Base-by-base conservation (phyloP, 2,329 filamentous ascomycete species). In the Davidsoniella virescens region DNA sequence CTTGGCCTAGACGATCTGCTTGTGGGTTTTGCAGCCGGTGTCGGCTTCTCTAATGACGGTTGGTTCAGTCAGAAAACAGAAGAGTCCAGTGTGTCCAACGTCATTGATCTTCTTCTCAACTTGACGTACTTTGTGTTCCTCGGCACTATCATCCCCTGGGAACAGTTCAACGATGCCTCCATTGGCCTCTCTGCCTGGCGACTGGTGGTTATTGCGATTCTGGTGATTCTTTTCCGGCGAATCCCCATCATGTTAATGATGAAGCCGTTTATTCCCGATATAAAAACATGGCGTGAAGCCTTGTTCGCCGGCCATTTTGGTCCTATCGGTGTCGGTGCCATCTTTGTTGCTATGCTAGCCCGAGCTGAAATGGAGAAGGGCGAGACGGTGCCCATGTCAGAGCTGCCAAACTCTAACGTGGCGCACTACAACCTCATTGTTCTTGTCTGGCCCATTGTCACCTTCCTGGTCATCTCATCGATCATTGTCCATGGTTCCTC, bases 41-140 rank as follows among this genome's bases (percentile, higher is more conserved):
- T 98, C n/a, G 92, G 92, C 50, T 98, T 98, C 70, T 95, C 88
- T 58, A 98, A 98, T 64, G 92, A 98, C 61, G 92, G 92, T 56
- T 98, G 92, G 92, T 98, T 98, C 60, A 84, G 85, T 14, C 85
- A 95, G 61, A 95, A 95, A 71, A 98, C 92, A 0, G 92, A 98
- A 62, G 92, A 98, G 65, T 90, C 92, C 0, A 92, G 96, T 63
- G 92, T 98, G 8, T 96, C 90, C 64, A 96, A 98, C 77, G 92
- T 98, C 62, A 98, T 98, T 61, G 92, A 98, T 70, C 67, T 98
- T 63, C 70, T 98, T 54, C 80, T 98, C 69, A 98, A 98, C 65
- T 76, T 98, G 78, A 77, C 90, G 2, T 98, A 96, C 65, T 98
- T 98, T 64, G 92, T 98, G 58, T 98, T 92, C 63, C 84, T 98